Conservation (phyloP, 176 grass and related monocot species). For the Elaeis guineensis region DNA sequence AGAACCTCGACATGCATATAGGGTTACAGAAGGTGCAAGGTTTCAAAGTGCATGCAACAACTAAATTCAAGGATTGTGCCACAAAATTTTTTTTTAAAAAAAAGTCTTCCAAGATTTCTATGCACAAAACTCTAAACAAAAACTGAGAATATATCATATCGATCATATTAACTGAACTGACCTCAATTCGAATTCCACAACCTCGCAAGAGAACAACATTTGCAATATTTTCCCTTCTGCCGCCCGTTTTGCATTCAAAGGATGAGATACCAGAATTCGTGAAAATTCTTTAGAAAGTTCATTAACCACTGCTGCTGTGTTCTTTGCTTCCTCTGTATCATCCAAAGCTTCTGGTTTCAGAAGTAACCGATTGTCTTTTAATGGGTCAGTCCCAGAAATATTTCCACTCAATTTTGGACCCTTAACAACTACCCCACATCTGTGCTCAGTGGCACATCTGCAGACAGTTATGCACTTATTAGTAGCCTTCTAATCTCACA, state of each 20-base stretch:
- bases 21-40: too few relatives aligned
- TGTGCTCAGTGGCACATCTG: constrained; percentile 95
- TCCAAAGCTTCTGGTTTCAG: constrained; percentile 72
- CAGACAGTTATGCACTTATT: constrained; percentile 2
- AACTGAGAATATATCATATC: too few relatives aligned
- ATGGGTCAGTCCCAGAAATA: constrained; percentile 89
- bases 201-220: constrained; percentile 77
- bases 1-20: too few relatives aligned
- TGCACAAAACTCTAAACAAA: too few relatives aligned
- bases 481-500: constrained; percentile 3
- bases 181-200: constrained; percentile 94
- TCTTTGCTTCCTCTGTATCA: constrained; percentile 79
- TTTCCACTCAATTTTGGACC: constrained; percentile 80
- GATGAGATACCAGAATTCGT: constrained; percentile 56
- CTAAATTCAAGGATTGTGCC: too few relatives aligned
- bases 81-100: too few relatives aligned
- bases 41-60: too few relatives aligned
- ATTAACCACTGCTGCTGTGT: constrained; percentile 69
- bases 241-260: constrained; percentile 62
- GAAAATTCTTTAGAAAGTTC: constrained; percentile 88
- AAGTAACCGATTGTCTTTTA: constrained; percentile 87
- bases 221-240: constrained; percentile 76
- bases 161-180: constrained; percentile 19
- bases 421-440: constrained; percentile 96
- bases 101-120: too few relatives aligned